Conservation (phyloP, 805 yeast species). For the Candida insectorum region DNA sequence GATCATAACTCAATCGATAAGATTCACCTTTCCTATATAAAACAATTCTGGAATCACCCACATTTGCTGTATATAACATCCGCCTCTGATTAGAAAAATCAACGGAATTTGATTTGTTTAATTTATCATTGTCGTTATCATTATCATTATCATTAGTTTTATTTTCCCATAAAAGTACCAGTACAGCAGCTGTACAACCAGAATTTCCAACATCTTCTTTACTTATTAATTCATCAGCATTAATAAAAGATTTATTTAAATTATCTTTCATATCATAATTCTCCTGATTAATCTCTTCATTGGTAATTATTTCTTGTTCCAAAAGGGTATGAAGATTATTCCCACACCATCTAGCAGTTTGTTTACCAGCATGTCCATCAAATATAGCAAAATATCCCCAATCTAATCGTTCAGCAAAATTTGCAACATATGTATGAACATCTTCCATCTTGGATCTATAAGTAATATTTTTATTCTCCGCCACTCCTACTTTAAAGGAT, state of each 20-base stretch:
- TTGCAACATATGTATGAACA: constrained; percentile 88
- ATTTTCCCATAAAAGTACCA: constrained; percentile 79
- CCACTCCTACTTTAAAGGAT: constrained; percentile 82
- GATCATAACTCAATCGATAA: constrained; percentile 83
- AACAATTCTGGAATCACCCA: constrained; percentile 88
- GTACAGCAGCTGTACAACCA: constrained; percentile 96
- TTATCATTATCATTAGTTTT: constrained; percentile 18
- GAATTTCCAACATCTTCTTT: constrained; percentile 65
- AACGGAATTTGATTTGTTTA: constrained; percentile 1
- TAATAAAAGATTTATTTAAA: constrained; percentile 64
- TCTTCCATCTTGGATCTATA: constrained; percentile 93
- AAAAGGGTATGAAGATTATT: constrained; percentile 71
- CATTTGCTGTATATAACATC: constrained; percentile 89
- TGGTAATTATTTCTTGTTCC: constrained; percentile 48
- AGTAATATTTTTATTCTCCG: constrained; percentile 81
- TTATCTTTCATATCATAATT: constrained; percentile 49
- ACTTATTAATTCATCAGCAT: constrained; percentile 69
- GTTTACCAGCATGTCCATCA: constrained; percentile 97
- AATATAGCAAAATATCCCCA: constrained; percentile 95
- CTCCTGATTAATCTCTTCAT: constrained; percentile 12
- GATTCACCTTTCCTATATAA: constrained; percentile 74
- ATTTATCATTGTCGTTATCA: constrained; percentile 1
- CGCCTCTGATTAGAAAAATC: constrained; percentile 47
- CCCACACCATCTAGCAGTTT: constrained; percentile 94
- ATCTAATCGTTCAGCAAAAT: constrained; percentile 85